Conservation (phyloP, 2,329 filamentous ascomycete genomes). For the Mariannaea elegans region DNA sequence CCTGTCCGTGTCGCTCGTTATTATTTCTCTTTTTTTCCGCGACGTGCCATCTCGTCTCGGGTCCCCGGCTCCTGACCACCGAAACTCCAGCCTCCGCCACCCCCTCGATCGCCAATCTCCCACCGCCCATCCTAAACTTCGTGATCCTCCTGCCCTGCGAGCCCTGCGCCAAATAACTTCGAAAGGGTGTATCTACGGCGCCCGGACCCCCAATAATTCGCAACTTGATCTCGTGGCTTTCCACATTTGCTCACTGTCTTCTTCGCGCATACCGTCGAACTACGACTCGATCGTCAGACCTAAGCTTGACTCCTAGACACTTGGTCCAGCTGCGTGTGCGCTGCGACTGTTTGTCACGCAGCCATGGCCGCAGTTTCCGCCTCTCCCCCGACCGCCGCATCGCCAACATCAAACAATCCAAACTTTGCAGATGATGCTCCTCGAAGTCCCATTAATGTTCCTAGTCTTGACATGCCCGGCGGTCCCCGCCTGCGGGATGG, state of each 20-base stretch:
- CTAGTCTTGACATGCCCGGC: slow-evolving; percentile 40
- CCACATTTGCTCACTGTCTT: background rate
- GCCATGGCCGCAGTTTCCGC: slow-evolving; percentile 48
- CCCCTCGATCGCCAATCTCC: slow-evolving; percentile 20
- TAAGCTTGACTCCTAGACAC: slow-evolving; percentile 10
- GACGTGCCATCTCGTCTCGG: slow-evolving; percentile 33
- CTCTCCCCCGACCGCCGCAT: slow-evolving; percentile 45
- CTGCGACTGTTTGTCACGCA: slow-evolving; percentile 22
- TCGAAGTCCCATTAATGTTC: slow-evolving; percentile 49
- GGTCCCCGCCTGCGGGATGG: slow-evolving; percentile 59
- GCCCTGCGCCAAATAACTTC: background rate
- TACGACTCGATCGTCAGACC: slow-evolving; percentile 17
- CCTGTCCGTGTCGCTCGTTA: slow-evolving; percentile 37
- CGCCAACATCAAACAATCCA: slow-evolving; percentile 37
- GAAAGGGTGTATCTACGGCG: slow-evolving; percentile 17
- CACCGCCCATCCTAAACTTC: slow-evolving; percentile 1
- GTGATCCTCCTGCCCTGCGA: slow-evolving; percentile 1
- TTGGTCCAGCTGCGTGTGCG: slow-evolving; percentile 20
- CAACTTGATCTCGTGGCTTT: slow-evolving; percentile 1
- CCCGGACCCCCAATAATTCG: slow-evolving; percentile 4
- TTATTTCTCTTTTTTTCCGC: slow-evolving; percentile 25
- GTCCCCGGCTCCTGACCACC: slow-evolving; percentile 26
- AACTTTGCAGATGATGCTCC: slow-evolving; percentile 30
- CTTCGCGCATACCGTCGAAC: slow-evolving; percentile 13
- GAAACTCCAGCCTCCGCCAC: slow-evolving; percentile 13